Evolutionary conservation across 139 green algal species (phyloP).

Genomic region (Chlorella sp.): DNA sequence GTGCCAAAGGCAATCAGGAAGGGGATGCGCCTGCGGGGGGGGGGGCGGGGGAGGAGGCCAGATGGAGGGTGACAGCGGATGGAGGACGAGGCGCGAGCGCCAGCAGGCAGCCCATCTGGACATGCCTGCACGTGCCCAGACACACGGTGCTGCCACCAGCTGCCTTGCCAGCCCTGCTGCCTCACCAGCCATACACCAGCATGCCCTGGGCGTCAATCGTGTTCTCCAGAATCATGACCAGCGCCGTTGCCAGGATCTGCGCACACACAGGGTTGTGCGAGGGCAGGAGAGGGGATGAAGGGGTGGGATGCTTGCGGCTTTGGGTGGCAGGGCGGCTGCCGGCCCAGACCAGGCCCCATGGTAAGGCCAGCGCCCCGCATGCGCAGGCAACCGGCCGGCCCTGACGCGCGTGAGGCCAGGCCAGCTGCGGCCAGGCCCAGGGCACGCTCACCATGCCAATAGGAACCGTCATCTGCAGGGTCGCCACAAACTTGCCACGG

Average conservation of each 20-base stretch:
- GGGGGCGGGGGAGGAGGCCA: neutral
- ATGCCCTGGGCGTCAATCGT: neutral
- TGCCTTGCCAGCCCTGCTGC: no score
- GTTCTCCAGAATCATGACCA: constrained; percentile 19
- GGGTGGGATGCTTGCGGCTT: no score
- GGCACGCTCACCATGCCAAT: no score
- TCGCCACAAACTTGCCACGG: constrained; percentile 8
- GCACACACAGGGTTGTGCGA: neutral
- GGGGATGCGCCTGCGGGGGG: constrained; percentile 39
- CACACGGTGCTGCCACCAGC: no score
- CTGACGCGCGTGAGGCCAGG: no score
- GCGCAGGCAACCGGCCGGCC: no score
- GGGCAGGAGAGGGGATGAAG: neutral
- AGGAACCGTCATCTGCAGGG: constrained; percentile 11
- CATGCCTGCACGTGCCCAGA: neutral
- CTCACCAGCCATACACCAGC: no score
- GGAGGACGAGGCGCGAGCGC: neutral
- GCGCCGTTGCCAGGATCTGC: constrained; percentile 31
- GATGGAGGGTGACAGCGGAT: neutral
- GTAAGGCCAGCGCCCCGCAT: no score
- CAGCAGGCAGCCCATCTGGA: neutral
- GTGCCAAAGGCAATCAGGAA: constrained; percentile 40
- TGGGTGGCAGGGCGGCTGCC: no score
- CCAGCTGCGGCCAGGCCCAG: no score
- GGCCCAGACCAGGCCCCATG: no score